phyloP scores from a whole-genome alignment of 2,329 filamentous ascomycete genomes.

The Dothistroma pini region DNA sequence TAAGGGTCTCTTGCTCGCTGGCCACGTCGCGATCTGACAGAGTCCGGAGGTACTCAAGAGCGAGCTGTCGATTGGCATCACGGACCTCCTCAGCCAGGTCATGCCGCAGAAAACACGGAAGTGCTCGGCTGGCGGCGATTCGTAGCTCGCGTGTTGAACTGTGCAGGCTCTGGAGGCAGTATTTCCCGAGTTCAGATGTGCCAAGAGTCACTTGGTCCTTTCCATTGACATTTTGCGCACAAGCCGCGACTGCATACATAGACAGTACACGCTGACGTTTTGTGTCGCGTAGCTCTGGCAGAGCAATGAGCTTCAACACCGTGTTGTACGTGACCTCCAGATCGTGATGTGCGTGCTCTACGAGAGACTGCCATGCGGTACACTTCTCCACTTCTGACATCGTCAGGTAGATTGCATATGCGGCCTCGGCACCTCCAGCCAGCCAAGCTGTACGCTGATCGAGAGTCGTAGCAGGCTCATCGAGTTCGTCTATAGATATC shows the following conservation, averaged over 20 bases:
- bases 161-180: conserved; percentile 74
- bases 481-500: not conserved
- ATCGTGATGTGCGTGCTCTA: conserved; percentile 20
- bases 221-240: conserved; percentile 58
- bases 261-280: conserved; percentile 64
- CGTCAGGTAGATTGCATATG: conserved; percentile 5
- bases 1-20: conserved; percentile 74
- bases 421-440: conserved; percentile 1
- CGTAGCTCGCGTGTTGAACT: conserved; percentile 84
- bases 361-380: conserved; percentile 26
- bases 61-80: conserved; percentile 63
- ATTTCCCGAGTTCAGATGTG: conserved; percentile 65
- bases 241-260: conserved; percentile 66
- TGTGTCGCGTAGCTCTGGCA: conserved; percentile 45
- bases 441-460: not conserved
- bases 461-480: not conserved
- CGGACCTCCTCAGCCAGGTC: conserved; percentile 47
- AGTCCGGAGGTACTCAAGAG: conserved; percentile 66
- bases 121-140: conserved; percentile 65
- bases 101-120: conserved; percentile 58
- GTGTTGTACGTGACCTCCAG: conserved; percentile 9
- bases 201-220: conserved; percentile 39
- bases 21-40: conserved; percentile 66
- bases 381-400: conserved; percentile 14
- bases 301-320: conserved; percentile 32